Evolutionary conservation across 2,329 filamentous ascomycete species (phyloP).

Genomic region (Trichoderma semiorbis): DNA sequence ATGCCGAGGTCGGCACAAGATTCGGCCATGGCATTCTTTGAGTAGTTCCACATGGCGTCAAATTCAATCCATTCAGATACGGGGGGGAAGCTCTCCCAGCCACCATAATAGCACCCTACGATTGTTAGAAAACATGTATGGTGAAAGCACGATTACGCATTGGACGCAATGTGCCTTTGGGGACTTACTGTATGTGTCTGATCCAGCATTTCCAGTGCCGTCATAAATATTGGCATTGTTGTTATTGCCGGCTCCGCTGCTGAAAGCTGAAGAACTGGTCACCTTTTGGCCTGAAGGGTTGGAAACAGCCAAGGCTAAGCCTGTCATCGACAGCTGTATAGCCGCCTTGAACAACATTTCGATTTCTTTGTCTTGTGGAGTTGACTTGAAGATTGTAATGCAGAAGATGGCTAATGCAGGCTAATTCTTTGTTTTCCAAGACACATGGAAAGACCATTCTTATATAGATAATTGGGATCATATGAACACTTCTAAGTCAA

Average conservation of each 20-base stretch:
- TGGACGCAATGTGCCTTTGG: not conserved
- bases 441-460: too few species aligned
- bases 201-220: not conserved
- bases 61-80: constrained; percentile 4
- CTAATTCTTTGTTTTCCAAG: not conserved
- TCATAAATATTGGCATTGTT: constrained; percentile 6
- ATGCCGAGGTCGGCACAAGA: constrained; percentile 1
- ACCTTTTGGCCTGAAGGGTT: constrained; percentile 1
- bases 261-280: not conserved
- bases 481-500: not conserved
- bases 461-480: not conserved
- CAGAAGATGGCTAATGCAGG: not conserved
- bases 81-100: not conserved
- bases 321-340: not conserved
- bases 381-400: not conserved
- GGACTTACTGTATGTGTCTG: not conserved
- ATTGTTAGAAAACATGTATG: not conserved
- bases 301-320: not conserved
- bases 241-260: constrained; percentile 4
- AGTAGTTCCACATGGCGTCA: constrained; percentile 11
- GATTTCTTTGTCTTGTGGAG: not conserved
- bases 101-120: constrained; percentile 1
- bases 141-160: not conserved
- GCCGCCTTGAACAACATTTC: not conserved
- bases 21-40: not conserved